Base-by-base conservation (phyloP, 305 asterid species). In the Ruellia speciosa region DNA sequence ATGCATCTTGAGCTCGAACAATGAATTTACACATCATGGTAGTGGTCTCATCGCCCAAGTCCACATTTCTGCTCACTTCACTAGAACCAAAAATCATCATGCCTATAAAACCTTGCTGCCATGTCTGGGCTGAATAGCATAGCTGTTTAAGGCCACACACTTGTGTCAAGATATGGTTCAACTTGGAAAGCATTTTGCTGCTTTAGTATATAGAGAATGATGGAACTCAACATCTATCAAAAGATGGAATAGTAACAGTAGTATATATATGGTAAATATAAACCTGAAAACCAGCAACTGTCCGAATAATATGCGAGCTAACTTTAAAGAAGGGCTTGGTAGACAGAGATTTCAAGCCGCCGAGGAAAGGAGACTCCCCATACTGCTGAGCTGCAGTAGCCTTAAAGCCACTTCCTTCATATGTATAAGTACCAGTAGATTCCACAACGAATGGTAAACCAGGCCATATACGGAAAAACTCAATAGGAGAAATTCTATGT, bases 321-420 rank as follows among this genome's bases (percentile, higher is more conserved):
- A 90, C 96, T 75, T 84, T 84, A 66, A 87, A 96, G 76, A 90
- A 84, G 53, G 90, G 97, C 70, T 90, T 84, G 15, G 96, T 79
- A 19, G 96, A 81, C 49, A 89, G 74, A 63, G 90, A 79, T 67
- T 81, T 90, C 66, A 87, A 72, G 73, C 96, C 96, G 41, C 83
- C 80, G 49, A 89, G 87, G 70, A 86, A 89, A 52, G 95, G 94
- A 65, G 97, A 86, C 69, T 85, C 89, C 78, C 97, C 97, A 64
- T 89, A 89, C 68, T 89, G 97, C 73, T 86, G 97, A 17, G 97
- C 94, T 55, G 97, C 95, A 55, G 95, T 89, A 51, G 95, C 97
- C 76, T 77, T 89, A 72, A 89, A 84, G 9, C 97, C 95, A 82
- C 97, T 89, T 69, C 97, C 97, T 87, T 89, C 95, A 17, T 89